phyloP scores from a whole-genome alignment of 2,329 filamentous ascomycete species.

The Aspergillus brasiliensis region DNA sequence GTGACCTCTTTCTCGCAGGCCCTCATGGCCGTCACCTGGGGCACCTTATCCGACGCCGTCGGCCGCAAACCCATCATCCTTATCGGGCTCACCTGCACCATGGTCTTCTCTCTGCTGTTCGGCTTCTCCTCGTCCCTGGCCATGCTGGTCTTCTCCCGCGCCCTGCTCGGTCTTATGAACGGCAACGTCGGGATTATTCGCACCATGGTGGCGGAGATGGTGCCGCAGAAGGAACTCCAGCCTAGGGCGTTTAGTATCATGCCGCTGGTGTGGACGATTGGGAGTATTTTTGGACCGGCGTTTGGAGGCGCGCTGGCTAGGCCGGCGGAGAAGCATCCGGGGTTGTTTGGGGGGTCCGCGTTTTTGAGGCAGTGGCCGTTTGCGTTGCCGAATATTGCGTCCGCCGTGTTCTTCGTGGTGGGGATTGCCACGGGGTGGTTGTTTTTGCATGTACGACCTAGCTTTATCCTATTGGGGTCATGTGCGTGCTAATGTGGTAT shows the following conservation, averaged over 20 bases:
- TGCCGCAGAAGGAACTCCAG: slow-evolving; percentile 82
- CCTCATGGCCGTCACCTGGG: slow-evolving; percentile 72
- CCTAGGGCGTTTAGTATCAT: slow-evolving; percentile 89
- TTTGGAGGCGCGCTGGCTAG: slow-evolving; percentile 86
- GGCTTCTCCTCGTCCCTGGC: slow-evolving; percentile 77
- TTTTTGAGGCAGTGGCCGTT: slow-evolving; percentile 81
- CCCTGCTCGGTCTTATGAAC: slow-evolving; percentile 79
- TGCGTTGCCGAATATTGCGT: slow-evolving; percentile 77
- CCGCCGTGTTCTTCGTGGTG: slow-evolving; percentile 73
- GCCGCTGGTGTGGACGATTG: slow-evolving; percentile 87
- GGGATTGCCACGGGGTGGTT: slow-evolving; percentile 73
- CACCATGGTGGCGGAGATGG: slow-evolving; percentile 91
- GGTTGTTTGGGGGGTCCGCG: slow-evolving; percentile 64
- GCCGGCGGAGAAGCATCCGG: slow-evolving; percentile 73
- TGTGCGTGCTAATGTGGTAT: slow-evolving; percentile 2
- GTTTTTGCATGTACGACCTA: slow-evolving; percentile 73
- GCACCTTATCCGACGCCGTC: slow-evolving; percentile 72
- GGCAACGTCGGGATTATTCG: slow-evolving; percentile 93
- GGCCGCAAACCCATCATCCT: slow-evolving; percentile 85
- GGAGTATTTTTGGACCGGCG: slow-evolving; percentile 82
- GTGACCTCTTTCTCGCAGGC: slow-evolving; percentile 74
- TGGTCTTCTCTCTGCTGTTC: slow-evolving; percentile 79
- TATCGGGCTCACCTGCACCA: slow-evolving; percentile 71
- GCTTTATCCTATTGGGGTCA: slow-evolving; percentile 39
- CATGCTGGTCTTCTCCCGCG: slow-evolving; percentile 78